Base-by-base conservation (phyloP, 768 basidiomycete species). In the Rhodotorula sphaerocarpa region DNA sequence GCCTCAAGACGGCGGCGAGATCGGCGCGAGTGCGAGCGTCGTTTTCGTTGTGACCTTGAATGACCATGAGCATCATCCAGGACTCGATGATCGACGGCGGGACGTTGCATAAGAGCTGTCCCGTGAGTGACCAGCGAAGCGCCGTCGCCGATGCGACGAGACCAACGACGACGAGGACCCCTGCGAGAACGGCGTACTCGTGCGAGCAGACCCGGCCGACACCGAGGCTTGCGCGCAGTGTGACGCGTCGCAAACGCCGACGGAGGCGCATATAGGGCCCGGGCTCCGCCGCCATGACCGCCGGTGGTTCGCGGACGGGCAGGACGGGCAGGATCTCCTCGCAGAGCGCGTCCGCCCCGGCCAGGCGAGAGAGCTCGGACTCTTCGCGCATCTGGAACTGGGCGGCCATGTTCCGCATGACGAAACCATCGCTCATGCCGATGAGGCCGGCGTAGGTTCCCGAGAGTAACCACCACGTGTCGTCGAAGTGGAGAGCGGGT, bases 61-160 rank as follows among this genome's bases (percentile, higher is more conserved):
- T 44, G 43, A 44, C 43, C 43, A 44, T 44, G 43, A 44, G 43
- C 43, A 44, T 44, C 43, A 44, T 44, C 20, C 16, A 44, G 15
- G 43, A 44, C 43, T 44, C 43, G 43, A 44, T 44, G 21, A 44
- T 44, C 43, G 43, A 44, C 43, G 43, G 43, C 43, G 43, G 43
- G 43, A 44, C 43, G 43, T 44, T 44, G 43, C 43, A 44, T 7
- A 44, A n/a, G 11, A 44, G 43, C 23, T 44, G 43, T 18, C 43
- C 43, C 23, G 43, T 44, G 20, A 44, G 43, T 7, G 43, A 44
- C 43, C 43, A 44, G 15, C 23, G 15, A 20, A 44, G 43, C 43
- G 43, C 43, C 7, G 43, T 20, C 7, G 43, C 43, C 20, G 43
- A 18, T 9, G 23, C 43, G 12, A 44, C 43, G 21, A 44, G 43